These are phyloP conservation scores for Oropetium thomaeum DNA, from an alignment of 176 grass and related monocot genomes.

Conservation along the genomic window DNA sequence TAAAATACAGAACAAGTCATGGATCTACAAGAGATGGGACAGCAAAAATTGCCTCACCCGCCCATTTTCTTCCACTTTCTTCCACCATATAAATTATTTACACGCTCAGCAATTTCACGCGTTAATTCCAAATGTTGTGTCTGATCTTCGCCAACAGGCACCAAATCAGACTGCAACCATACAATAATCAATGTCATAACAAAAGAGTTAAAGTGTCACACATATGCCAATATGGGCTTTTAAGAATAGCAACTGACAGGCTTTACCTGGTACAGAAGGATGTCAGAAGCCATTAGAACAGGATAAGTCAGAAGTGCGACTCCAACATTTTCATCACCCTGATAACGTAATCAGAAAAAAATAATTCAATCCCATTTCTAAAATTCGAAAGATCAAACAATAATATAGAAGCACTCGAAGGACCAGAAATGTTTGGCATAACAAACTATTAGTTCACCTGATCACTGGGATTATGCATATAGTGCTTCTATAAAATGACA, in stretches of 20 bases:
- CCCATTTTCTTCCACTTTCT: constrained; percentile 97
- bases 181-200: constrained; percentile 22
- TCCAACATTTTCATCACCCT: constrained; percentile 99
- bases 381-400: not conserved
- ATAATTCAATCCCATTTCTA: not conserved
- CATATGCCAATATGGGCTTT: not conserved
- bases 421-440: not conserved
- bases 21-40: not conserved
- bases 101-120: constrained; percentile 88
- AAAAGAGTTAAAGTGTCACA: constrained; percentile 21
- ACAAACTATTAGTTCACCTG: constrained; percentile 19
- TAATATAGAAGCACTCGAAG: not conserved
- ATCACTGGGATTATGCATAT: not conserved
- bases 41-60: constrained; percentile 47
- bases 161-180: constrained; percentile 82
- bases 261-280: constrained; percentile 95
- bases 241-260: constrained; percentile 17
- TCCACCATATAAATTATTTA: constrained; percentile 94
- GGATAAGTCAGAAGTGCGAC: constrained; percentile 95
- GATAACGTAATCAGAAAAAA: constrained; percentile 9
- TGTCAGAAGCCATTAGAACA: constrained; percentile 99
- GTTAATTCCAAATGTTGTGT: constrained; percentile 97
- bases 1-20: constrained; percentile 25
- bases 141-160: constrained; percentile 99
- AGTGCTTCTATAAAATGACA: constrained; percentile 11